phyloP scores from a whole-genome alignment of 139 green algal species.

The Chlamydomonas urium region DNA sequence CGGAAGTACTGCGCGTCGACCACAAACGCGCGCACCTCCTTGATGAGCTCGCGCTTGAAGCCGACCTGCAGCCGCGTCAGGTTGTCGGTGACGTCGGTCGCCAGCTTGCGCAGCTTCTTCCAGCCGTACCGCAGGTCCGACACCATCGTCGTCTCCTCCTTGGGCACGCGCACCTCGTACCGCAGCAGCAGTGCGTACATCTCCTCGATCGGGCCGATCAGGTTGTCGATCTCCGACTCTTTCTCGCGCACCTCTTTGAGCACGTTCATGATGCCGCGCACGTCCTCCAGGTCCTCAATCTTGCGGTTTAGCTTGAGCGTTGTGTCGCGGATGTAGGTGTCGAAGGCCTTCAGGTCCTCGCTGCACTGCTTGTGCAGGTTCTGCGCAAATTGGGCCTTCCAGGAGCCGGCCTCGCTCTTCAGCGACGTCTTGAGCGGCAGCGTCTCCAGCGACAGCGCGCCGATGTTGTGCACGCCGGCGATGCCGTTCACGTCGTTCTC shows the following conservation, averaged over 20 bases:
- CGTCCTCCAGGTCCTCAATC: conserved; percentile 82
- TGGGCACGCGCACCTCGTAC: conserved; percentile 72
- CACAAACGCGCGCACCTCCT: conserved; percentile 84
- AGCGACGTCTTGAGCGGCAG: conserved; percentile 81
- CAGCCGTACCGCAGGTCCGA: conserved; percentile 83
- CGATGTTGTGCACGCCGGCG: conserved; percentile 76
- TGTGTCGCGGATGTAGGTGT: conserved; percentile 83
- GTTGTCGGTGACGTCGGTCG: conserved; percentile 74
- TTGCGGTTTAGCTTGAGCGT: conserved; percentile 78
- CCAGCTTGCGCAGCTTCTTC: conserved; percentile 86
- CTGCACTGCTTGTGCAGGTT: conserved; percentile 85
- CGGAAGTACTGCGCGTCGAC: conserved; percentile 74
- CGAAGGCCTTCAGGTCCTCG: conserved; percentile 78
- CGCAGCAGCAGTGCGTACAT: conserved; percentile 80
- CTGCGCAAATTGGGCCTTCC: conserved; percentile 90
- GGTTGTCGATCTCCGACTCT: conserved; percentile 80
- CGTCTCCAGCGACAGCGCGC: conserved; percentile 76
- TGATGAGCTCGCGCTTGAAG: conserved; percentile 88
- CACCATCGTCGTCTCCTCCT: conserved; percentile 88
- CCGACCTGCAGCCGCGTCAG: conserved; percentile 77
- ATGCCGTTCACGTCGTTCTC: conserved; percentile 47
- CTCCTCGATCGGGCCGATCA: conserved; percentile 89
- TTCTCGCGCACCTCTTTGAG: conserved; percentile 84
- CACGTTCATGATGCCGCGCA: conserved; percentile 74
- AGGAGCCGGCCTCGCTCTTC: conserved; percentile 76